Conservation (phyloP, 2,329 filamentous ascomycete genomes). For the Plenodomus lindquistii region DNA sequence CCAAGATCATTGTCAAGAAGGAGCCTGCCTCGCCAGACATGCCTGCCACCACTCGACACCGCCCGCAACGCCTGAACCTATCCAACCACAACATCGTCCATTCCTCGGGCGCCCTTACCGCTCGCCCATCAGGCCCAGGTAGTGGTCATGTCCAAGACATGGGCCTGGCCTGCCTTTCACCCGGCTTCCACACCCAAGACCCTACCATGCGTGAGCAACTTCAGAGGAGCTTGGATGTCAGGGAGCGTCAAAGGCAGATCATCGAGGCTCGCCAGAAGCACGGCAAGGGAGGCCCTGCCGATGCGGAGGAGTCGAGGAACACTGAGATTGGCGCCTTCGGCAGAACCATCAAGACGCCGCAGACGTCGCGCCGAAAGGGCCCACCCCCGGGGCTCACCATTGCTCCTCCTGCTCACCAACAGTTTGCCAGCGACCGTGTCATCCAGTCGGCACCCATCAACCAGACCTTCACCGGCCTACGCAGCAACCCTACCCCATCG, state of each 20-base stretch:
- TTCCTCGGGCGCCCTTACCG: slow-evolving; percentile 55
- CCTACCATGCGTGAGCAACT: slow-evolving; percentile 96
- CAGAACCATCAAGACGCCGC: slow-evolving; percentile 66
- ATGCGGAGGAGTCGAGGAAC: slow-evolving; percentile 37
- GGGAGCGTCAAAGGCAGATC: slow-evolving; percentile 91
- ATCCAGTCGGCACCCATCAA: slow-evolving; percentile 95
- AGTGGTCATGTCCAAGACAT: slow-evolving; percentile 82
- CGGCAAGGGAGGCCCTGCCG: slow-evolving; percentile 52
- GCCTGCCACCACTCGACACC: slow-evolving; percentile 70
- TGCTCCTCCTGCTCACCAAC: slow-evolving; percentile 87
- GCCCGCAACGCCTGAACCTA: slow-evolving; percentile 77
- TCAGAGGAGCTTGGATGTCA: slow-evolving; percentile 88
- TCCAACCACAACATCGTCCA: slow-evolving; percentile 57
- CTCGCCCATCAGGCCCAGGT: slow-evolving; percentile 73
- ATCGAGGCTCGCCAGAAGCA: slow-evolving; percentile 94
- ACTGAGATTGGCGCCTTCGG: slow-evolving; percentile 49
- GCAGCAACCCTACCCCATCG: slow-evolving; percentile 65
- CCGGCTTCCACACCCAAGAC: slow-evolving; percentile 94
- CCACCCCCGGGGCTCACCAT: slow-evolving; percentile 90
- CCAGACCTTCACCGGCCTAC: slow-evolving; percentile 91
- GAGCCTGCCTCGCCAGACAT: slow-evolving; percentile 87
- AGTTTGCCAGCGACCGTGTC: slow-evolving; percentile 90
- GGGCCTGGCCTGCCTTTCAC: slow-evolving; percentile 90
- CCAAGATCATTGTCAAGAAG: slow-evolving; percentile 94
- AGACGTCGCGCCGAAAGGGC: slow-evolving; percentile 71